These are phyloP conservation scores for Neofusicoccum cordaticola DNA, from an alignment of 2,329 filamentous ascomycete genomes.

Conservation along the genomic window DNA sequence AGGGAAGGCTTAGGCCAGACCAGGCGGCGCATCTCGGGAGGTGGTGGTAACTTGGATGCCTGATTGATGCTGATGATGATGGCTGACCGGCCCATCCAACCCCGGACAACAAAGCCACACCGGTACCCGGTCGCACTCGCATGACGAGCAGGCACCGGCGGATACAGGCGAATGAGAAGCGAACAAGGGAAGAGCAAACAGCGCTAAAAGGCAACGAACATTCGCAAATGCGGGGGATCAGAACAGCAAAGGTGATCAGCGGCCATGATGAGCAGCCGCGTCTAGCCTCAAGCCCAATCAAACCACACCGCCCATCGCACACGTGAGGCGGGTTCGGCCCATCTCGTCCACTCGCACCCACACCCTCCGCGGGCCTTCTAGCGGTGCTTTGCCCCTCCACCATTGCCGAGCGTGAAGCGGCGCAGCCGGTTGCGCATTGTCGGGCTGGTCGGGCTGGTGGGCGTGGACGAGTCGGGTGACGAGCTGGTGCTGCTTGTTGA, in stretches of 20 bases:
- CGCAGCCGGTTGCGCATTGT: slow-evolving; percentile 9
- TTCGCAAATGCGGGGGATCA: slow-evolving; percentile 1
- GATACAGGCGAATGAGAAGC: neutral
- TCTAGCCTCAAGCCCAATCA: neutral
- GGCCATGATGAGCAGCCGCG: neutral
- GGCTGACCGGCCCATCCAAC: too few species aligned
- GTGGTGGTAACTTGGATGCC: too few species aligned
- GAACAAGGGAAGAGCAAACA: neutral
- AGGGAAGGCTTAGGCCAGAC: too few species aligned
- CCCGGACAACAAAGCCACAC: too few species aligned
- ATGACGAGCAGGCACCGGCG: neutral
- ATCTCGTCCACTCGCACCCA: too few species aligned
- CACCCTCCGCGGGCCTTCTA: neutral
- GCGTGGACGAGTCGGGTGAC: slow-evolving; percentile 7
- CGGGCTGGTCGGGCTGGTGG: slow-evolving; percentile 11
- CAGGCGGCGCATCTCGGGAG: too few species aligned
- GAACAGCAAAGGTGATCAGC: neutral
- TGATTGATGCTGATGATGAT: too few species aligned
- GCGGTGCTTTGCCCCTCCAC: neutral
- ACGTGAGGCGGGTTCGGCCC: neutral
- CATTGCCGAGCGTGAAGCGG: slow-evolving; percentile 2
- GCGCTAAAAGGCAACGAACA: neutral
- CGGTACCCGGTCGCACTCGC: neutral
- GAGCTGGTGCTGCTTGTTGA: neutral
- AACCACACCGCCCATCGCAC: neutral